Percentiles rank a stretch among this genome's conserved stretches.
Conservation (phyloP, 208 protist species). For the Trypanosoma mega region DNA sequence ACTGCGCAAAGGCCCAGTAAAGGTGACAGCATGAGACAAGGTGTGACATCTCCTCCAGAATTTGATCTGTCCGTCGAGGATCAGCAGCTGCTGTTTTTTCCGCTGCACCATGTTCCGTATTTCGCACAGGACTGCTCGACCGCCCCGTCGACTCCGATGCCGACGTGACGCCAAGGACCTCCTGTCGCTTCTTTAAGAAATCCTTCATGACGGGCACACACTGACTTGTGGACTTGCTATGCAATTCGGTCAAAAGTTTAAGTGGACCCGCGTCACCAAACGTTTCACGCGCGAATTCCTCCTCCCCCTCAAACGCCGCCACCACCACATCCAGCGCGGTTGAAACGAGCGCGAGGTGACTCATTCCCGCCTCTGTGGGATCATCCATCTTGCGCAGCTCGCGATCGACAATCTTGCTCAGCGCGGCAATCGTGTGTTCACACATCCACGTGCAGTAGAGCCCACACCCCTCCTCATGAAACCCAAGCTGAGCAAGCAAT, state of each 20-base stretch:
- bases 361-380: constrained; percentile 56
- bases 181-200: constrained; percentile 64
- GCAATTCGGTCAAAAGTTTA: constrained; percentile 54
- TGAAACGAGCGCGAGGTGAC: constrained; percentile 77
- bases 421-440: constrained; percentile 51
- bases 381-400: constrained; percentile 79
- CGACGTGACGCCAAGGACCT: constrained; percentile 32
- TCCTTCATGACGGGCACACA: constrained; percentile 77
- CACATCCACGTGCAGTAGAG: constrained; percentile 73
- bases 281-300: constrained; percentile 53
- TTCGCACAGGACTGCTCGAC: background rate
- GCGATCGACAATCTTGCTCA: constrained; percentile 60
- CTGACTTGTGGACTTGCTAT: constrained; percentile 58
- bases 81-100: constrained; percentile 22
- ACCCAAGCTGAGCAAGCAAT: constrained; percentile 52
- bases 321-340: constrained; percentile 76
- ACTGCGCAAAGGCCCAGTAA: constrained; percentile 69
- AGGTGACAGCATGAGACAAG: constrained; percentile 84
- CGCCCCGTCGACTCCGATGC: constrained; percentile 3
- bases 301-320: constrained; percentile 73
- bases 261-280: constrained; percentile 60
- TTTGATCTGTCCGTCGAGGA: constrained; percentile 71
- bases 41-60: constrained; percentile 85
- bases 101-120: background rate
- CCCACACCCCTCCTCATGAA: constrained; percentile 29